Evolutionary conservation across 2,329 filamentous ascomycete species (phyloP), one percentile per base, ranked within the genome.

Genomic region (Aspergillus alliaceus): DNA sequence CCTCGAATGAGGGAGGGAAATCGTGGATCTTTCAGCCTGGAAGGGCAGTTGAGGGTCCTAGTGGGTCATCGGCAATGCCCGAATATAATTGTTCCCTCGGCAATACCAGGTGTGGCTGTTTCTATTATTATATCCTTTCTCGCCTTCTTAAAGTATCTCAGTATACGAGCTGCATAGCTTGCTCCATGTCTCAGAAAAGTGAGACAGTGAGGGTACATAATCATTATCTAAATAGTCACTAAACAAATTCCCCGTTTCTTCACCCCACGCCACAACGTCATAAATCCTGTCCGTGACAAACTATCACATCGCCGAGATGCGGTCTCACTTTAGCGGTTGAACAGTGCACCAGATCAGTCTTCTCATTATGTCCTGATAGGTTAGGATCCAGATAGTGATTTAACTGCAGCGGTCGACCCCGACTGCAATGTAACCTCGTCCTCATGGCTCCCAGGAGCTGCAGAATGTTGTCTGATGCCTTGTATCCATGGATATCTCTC

Each of bases 251-350:
- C n/a, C 11, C 14, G 22, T 12, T 27, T 44, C 40, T 44, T 44
- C 50, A 37, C 29, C 50, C 27, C 50, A 50, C 29, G 18, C 11
- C 27, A 3, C 22, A 15, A 37, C 51, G 40, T 53, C 51, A 53
- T 47, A 31, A 20, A 27, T 22, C 34, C 39, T n/a, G 18, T 18
- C 29, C 50, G 50, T 29, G 25, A 42, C 39, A 42, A 42, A 12
- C 22, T 22, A 25, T 15, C 25, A 29, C 14, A 22, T 57, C 54
- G 54, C 42, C 31, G 25, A 34, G 18, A 49, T 49, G 54, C 54
- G 49, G 54, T 57, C 31, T 53, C 54, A 53, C 49, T 53, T 57
- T 57, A 53, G 54, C 47, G 54, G 52, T 49, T 29, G 34, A 46
- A 29, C 35, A 14, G 31, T 53, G 18, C 27, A 25, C 35, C 39